A percentile compares a stretch with the other conserved stretches of the same genome.
These are phyloP conservation scores for Sarocladiaceae sp. DNA, from an alignment of 2,329 filamentous ascomycete genomes.

Conservation along the genomic window DNA sequence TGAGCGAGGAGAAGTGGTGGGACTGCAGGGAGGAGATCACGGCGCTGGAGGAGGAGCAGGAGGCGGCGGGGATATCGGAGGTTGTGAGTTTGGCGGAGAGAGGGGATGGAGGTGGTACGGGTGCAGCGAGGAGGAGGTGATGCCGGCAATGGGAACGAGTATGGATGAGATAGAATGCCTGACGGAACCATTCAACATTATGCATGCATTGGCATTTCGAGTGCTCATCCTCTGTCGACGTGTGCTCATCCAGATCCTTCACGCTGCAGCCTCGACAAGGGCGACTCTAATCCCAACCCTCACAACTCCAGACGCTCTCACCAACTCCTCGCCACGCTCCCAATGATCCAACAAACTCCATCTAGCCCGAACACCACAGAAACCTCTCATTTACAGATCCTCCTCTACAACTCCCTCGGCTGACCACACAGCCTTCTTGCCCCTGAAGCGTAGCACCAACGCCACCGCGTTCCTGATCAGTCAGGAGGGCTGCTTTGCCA, in stretches of 20 bases:
- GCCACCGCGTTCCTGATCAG: slow-evolving; percentile 22
- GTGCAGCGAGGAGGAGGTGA: slow-evolving; percentile 27
- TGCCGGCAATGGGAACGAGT: background rate
- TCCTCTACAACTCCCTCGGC: slow-evolving; percentile 24
- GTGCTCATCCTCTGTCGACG: too few relatives aligned
- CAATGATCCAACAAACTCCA: slow-evolving; percentile 2
- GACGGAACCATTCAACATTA: too few relatives aligned
- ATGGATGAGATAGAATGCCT: slow-evolving; percentile 6
- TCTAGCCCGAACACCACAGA: slow-evolving; percentile 6
- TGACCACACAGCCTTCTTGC: slow-evolving; percentile 22
- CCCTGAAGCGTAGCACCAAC: slow-evolving; percentile 21
- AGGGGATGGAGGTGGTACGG: slow-evolving; percentile 42
- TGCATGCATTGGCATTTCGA: too few relatives aligned
- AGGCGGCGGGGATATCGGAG: slow-evolving; percentile 89
- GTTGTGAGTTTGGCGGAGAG: slow-evolving; percentile 81
- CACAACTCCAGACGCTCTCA: too few relatives aligned
- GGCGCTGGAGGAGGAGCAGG: slow-evolving; percentile 89
- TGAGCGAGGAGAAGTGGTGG: slow-evolving; percentile 98
- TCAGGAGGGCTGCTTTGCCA: slow-evolving; percentile 41
- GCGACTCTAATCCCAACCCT: too few relatives aligned
- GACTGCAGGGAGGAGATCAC: slow-evolving; percentile 92
- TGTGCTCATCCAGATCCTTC: too few relatives aligned
- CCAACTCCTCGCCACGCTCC: too few relatives aligned
- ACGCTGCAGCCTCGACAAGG: too few relatives aligned
- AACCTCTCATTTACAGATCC: slow-evolving; percentile 11